Evolutionary conservation across 2,329 filamentous ascomycete genomes (phyloP).

Genomic region (Fusarium virguliforme): DNA sequence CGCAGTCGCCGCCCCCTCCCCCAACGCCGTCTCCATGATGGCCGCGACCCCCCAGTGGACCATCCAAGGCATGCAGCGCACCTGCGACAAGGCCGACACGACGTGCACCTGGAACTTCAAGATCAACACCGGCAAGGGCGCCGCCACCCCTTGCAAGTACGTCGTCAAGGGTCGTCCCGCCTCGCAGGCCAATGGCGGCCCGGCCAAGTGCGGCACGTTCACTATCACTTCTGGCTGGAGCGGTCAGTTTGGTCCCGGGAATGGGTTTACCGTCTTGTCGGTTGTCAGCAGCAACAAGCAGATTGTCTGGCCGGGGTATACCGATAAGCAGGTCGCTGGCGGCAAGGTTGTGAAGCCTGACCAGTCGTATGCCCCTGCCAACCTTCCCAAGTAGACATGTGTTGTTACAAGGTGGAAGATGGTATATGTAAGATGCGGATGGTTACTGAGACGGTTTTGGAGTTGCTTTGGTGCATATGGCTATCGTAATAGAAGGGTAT

Average conservation of each 20-base stretch:
- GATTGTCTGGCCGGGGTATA: constrained; percentile 69
- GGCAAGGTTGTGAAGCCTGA: constrained; percentile 65
- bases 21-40: constrained; percentile 59
- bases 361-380: constrained; percentile 60
- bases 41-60: constrained; percentile 59
- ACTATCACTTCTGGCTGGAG: constrained; percentile 69
- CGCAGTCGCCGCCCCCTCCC: background rate
- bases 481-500: background rate
- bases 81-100: constrained; percentile 58
- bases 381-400: constrained; percentile 28
- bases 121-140: constrained; percentile 62
- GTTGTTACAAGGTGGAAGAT: background rate
- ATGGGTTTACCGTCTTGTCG: constrained; percentile 69
- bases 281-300: constrained; percentile 59
- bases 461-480: background rate
- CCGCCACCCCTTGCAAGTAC: constrained; percentile 50
- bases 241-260: constrained; percentile 67
- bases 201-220: constrained; percentile 64
- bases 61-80: constrained; percentile 58
- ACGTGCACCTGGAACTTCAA: constrained; percentile 62
- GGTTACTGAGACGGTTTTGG: background rate
- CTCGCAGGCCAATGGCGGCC: constrained; percentile 58
- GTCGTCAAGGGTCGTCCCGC: constrained; percentile 53
- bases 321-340: constrained; percentile 63
- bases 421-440: background rate